Percentiles rank a stretch among this genome's conserved stretches.
Conservation (phyloP, 1,139 yeast genomes). For the Petasospora fabianii region DNA sequence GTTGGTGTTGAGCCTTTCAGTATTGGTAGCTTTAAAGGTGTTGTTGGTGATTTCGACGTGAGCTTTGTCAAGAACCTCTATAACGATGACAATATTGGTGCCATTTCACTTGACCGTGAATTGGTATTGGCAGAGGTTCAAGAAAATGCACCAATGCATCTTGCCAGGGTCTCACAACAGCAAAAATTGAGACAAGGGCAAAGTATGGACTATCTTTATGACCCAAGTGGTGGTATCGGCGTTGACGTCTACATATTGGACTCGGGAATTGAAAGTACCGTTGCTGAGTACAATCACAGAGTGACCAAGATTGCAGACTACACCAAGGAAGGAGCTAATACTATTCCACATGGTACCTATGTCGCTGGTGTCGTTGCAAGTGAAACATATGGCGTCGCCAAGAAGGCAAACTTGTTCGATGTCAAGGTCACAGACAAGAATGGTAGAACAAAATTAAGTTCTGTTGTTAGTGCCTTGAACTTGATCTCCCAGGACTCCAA, state of each 20-base stretch:
- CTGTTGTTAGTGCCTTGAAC: conserved; percentile 45
- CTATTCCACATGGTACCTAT: conserved; percentile 43
- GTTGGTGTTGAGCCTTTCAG: conserved; percentile 20
- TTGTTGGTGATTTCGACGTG: conserved; percentile 27
- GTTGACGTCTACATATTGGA: conserved; percentile 42
- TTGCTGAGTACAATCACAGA: conserved; percentile 34
- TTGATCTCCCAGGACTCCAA: conserved; percentile 37
- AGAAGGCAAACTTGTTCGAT: conserved; percentile 58
- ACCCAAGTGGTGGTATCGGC: conserved; percentile 36
- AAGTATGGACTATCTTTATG: conserved; percentile 25
- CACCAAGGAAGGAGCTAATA: conserved; percentile 24
- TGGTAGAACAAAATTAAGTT: conserved; percentile 48
- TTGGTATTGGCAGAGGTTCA: conserved; percentile 32
- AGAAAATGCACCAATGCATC: conserved; percentile 45
- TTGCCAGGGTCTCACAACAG: conserved; percentile 42
- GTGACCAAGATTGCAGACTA: conserved; percentile 31
- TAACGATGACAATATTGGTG: conserved; percentile 25
- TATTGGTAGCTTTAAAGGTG: conserved; percentile 28
- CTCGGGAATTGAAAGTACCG: conserved; percentile 38
- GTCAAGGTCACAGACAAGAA: conserved; percentile 49
- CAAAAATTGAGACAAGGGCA: conserved; percentile 26
- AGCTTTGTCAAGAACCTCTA: conserved; percentile 21
- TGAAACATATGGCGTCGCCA: conserved; percentile 57
- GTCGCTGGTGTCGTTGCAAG: conserved; percentile 62
- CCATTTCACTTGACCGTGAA: conserved; percentile 29